Percentiles rank a stretch among this genome's conserved stretches.
Conservation (phyloP, 768 basidiomycete species). For the Boletus patriciae region DNA sequence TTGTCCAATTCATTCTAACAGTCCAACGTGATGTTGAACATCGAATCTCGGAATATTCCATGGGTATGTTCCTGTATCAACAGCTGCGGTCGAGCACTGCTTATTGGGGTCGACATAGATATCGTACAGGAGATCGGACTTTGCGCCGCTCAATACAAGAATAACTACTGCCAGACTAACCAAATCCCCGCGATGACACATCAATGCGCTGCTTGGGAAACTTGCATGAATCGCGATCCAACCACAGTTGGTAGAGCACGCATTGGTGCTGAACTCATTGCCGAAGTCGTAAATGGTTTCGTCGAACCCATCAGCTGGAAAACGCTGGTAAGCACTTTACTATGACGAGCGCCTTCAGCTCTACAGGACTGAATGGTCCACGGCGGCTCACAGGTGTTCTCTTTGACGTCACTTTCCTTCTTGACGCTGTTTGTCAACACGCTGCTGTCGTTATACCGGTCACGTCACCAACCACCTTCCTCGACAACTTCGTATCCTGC, state of each 20-base stretch:
- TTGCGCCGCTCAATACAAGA: constrained; percentile 77
- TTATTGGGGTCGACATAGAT: constrained; percentile 47
- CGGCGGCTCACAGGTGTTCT: constrained; percentile 55
- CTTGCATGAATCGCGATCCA: constrained; percentile 94
- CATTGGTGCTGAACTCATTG: constrained; percentile 92
- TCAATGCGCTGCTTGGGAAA: constrained; percentile 88
- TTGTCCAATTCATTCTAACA: constrained; percentile 83
- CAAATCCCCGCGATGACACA: constrained; percentile 86
- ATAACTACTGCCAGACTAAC: constrained; percentile 75
- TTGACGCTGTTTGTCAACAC: constrained; percentile 79
- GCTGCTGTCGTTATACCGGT: constrained; percentile 74
- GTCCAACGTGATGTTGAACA: constrained; percentile 89
- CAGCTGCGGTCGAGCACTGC: constrained; percentile 14
- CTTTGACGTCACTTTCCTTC: constrained; percentile 72
- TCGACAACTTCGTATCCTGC: constrained; percentile 41
- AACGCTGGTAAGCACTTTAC: constrained; percentile 66
- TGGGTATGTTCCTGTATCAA: constrained; percentile 52
- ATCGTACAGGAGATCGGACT: constrained; percentile 90
- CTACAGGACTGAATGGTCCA: constrained; percentile 19
- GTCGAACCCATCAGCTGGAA: constrained; percentile 98
- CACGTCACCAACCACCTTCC: constrained; percentile 54
- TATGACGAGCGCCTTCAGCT: constrained; percentile 11
- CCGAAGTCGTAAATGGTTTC: constrained; percentile 94
- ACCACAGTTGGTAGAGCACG: constrained; percentile 83
- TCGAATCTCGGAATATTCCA: constrained; percentile 82